Evolutionary conservation across 163 green algal genomes (phyloP).

Genomic region (Prototheca wickerhamii): DNA sequence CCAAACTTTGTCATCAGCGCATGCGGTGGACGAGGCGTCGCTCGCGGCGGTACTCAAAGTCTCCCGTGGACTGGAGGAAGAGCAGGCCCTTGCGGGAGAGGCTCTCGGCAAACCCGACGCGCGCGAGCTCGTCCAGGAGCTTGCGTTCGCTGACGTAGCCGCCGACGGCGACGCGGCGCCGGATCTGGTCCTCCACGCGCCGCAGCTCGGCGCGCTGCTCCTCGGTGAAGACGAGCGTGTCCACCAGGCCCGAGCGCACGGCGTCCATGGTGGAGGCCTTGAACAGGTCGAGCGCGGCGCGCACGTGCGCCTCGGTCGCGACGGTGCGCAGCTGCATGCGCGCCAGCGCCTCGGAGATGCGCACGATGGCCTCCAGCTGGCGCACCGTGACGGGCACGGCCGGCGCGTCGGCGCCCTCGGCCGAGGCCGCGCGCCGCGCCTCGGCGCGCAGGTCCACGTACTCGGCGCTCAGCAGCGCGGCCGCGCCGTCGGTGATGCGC

Average conservation of each 20-base stretch:
- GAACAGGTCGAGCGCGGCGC: conserved; percentile 78
- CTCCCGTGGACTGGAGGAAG: conserved; percentile 33
- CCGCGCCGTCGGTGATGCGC: conserved; percentile 59
- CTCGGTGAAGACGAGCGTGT: conserved; percentile 45
- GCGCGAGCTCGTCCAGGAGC: conserved; percentile 45
- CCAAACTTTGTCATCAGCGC: conserved; percentile 21
- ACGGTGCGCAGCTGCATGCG: conserved; percentile 75
- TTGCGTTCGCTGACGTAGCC: conserved; percentile 51
- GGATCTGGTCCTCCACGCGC: conserved; percentile 65
- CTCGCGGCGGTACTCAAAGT: conserved; percentile 48
- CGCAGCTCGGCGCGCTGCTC: conserved; percentile 62
- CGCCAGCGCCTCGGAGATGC: conserved; percentile 85
- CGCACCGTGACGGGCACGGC: conserved; percentile 82
- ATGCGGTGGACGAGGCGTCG: conserved; percentile 39
- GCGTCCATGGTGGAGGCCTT: conserved; percentile 81
- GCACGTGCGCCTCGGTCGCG: conserved; percentile 62
- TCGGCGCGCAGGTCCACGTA: conserved; percentile 86
- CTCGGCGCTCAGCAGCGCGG: conserved; percentile 61
- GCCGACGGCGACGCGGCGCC: conserved; percentile 63
- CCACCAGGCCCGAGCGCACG: conserved; percentile 55
- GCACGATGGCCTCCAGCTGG: conserved; percentile 96
- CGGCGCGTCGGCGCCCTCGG: conserved; percentile 35
- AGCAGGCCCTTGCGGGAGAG: conserved; percentile 57
- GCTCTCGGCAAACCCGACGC: conserved; percentile 57
- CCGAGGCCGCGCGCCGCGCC: conserved; percentile 49